Conservation (phyloP, 805 yeast genomes). For the Yamadazyma nakazawae region DNA sequence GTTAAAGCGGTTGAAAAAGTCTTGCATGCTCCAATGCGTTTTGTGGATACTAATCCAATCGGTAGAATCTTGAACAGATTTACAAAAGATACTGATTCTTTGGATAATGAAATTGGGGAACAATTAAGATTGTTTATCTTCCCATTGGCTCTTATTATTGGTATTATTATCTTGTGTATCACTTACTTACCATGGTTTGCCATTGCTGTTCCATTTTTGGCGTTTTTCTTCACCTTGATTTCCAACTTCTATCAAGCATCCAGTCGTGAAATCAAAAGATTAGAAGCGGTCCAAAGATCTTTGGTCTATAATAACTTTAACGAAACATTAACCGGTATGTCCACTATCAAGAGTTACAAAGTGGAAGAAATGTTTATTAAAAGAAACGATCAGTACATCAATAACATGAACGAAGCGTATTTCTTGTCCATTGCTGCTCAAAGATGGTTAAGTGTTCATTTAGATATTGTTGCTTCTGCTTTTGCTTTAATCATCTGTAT, state of each 20-base stretch:
- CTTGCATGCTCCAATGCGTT: constrained; percentile 42
- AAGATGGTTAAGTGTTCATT: constrained; percentile 59
- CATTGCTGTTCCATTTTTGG: constrained; percentile 51
- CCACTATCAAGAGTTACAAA: constrained; percentile 44
- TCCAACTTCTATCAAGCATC: constrained; percentile 48
- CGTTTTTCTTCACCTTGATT: constrained; percentile 33
- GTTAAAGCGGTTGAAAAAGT: constrained; percentile 36
- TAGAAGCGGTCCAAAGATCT: constrained; percentile 48
- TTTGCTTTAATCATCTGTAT: constrained; percentile 54
- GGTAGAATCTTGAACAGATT: constrained; percentile 44
- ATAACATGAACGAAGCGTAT: constrained; percentile 52
- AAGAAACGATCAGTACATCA: constrained; percentile 42
- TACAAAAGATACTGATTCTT: constrained; percentile 45
- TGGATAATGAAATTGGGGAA: constrained; percentile 44
- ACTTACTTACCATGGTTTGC: constrained; percentile 55
- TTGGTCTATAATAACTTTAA: constrained; percentile 48
- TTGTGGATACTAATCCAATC: constrained; percentile 41
- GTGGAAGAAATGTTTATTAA: constrained; percentile 30
- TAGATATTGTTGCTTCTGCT: constrained; percentile 46
- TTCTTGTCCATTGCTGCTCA: constrained; percentile 51
- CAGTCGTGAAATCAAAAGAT: constrained; percentile 46
- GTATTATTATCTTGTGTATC: constrained; percentile 43
- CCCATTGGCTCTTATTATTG: constrained; percentile 39
- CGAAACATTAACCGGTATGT: constrained; percentile 48
- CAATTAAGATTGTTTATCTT: constrained; percentile 39